A percentile compares a stretch with the other conserved stretches of the same genome.
phyloP scores from a whole-genome alignment of 2,329 filamentous ascomycete genomes.

The Cladosporium sp. region DNA sequence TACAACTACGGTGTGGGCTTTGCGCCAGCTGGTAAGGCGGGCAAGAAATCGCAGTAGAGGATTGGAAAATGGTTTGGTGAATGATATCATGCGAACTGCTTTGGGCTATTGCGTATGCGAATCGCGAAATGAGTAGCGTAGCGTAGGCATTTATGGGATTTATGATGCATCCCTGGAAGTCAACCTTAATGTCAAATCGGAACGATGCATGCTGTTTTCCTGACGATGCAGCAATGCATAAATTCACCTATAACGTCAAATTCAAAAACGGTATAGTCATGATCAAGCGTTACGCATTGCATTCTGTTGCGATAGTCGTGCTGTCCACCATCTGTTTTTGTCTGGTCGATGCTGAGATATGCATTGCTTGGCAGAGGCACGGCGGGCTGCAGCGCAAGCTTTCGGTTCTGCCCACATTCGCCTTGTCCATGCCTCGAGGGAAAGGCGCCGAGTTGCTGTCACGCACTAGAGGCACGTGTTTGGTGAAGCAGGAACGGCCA shows the following conservation, averaged over 20 bases:
- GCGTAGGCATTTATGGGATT: neutral
- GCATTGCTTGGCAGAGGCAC: conserved; percentile 7
- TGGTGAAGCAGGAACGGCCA: conserved; percentile 20
- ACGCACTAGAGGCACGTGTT: conserved; percentile 6
- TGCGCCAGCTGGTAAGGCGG: conserved; percentile 29
- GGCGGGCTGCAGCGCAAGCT: neutral
- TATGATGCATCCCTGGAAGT: neutral
- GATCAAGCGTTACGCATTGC: conserved; percentile 12
- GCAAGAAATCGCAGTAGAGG: conserved; percentile 30
- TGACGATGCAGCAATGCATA: neutral
- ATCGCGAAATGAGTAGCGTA: neutral
- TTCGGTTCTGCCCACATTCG: neutral
- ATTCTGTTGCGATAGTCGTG: conserved; percentile 8
- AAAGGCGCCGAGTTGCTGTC: conserved; percentile 5
- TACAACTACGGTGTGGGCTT: conserved; percentile 51
- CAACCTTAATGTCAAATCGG: conserved; percentile 3
- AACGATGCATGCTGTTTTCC: neutral
- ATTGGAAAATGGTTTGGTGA: neutral
- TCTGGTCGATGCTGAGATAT: neutral
- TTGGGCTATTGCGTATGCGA: neutral
- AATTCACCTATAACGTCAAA: neutral
- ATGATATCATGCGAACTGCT: neutral
- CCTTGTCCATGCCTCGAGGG: neutral
- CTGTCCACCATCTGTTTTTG: neutral
- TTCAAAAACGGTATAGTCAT: neutral